These are phyloP conservation scores for Apiospora arundinis DNA, from an alignment of 2,329 filamentous ascomycete genomes.

Conservation along the genomic window DNA sequence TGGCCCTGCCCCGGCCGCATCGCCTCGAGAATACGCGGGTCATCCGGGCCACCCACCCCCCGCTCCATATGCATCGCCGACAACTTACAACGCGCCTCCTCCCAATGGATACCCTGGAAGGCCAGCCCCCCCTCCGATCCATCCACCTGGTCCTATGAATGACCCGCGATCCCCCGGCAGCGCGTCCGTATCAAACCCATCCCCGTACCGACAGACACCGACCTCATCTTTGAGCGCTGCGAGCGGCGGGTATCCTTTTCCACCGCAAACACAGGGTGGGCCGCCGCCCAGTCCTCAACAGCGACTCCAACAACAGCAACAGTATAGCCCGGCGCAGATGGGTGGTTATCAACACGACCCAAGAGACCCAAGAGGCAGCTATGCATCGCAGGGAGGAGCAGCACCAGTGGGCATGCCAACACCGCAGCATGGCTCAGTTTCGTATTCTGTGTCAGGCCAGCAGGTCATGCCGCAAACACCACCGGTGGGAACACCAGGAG, in stretches of 20 bases:
- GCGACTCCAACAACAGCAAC: constrained; percentile 47
- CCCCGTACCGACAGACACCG: constrained; percentile 58
- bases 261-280: constrained; percentile 44
- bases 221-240: constrained; percentile 50
- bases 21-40: constrained; percentile 53
- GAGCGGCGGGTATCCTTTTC: constrained; percentile 58
- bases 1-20: constrained; percentile 36
- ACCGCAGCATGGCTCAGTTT: constrained; percentile 37
- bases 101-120: constrained; percentile 47
- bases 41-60: constrained; percentile 36
- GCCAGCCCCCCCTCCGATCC: constrained; percentile 47
- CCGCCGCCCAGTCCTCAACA: constrained; percentile 57
- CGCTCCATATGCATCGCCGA: constrained; percentile 49
- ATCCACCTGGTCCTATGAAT: constrained; percentile 50
- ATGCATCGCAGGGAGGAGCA: constrained; percentile 45
- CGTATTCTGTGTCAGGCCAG: constrained; percentile 48
- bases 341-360: constrained; percentile 45
- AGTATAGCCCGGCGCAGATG: constrained; percentile 50
- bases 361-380: constrained; percentile 51
- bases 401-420: constrained; percentile 44
- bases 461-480: constrained; percentile 55
- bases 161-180: constrained; percentile 59
- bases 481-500: constrained; percentile 52
- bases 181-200: constrained; percentile 50
- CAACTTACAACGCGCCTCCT: constrained; percentile 44